These are phyloP conservation scores for Ceratobasidium sp. DNA, from an alignment of 1,284 basidiomycete genomes.

Conservation along the genomic window DNA sequence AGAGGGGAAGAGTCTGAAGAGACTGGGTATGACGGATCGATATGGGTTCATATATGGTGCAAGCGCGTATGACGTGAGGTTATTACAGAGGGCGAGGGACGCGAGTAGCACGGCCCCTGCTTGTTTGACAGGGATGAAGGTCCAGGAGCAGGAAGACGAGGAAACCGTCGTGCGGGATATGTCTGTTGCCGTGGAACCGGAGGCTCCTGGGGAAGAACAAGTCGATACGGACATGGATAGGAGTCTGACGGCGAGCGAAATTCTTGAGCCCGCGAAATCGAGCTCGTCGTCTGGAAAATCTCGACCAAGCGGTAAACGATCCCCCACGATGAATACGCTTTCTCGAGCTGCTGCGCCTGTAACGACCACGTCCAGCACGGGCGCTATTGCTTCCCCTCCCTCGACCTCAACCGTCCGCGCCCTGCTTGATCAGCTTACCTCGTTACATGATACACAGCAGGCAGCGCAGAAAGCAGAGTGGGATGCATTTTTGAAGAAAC, in stretches of 20 bases:
- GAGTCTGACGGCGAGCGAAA: constrained; percentile 26
- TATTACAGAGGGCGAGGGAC: constrained; percentile 77
- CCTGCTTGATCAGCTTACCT: constrained; percentile 82
- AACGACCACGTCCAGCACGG: constrained; percentile 45
- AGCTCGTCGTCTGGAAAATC: constrained; percentile 28
- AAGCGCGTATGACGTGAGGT: constrained; percentile 79
- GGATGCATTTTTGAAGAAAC: constrained; percentile 83
- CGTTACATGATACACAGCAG: constrained; percentile 88
- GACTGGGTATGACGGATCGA: constrained; percentile 75
- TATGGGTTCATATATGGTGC: constrained; percentile 86
- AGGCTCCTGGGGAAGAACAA: constrained; percentile 54
- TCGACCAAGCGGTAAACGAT: constrained; percentile 30
- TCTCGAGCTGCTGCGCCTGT: constrained; percentile 44
- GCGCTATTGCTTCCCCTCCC: constrained; percentile 25
- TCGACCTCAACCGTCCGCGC: constrained; percentile 67
- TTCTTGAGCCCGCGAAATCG: constrained; percentile 24
- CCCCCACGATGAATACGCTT: constrained; percentile 51
- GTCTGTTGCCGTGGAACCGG: background rate
- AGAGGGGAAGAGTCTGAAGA: constrained; percentile 21
- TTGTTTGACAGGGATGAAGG: constrained; percentile 85
- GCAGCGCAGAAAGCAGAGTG: constrained; percentile 79
- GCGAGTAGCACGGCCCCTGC: constrained; percentile 81
- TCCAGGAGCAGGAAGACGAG: constrained; percentile 79
- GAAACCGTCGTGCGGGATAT: constrained; percentile 9
- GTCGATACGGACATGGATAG: background rate